Evolutionary conservation across 31 red algal genomes (phyloP).

Genomic region (Asparagopsis taxiformis): DNA sequence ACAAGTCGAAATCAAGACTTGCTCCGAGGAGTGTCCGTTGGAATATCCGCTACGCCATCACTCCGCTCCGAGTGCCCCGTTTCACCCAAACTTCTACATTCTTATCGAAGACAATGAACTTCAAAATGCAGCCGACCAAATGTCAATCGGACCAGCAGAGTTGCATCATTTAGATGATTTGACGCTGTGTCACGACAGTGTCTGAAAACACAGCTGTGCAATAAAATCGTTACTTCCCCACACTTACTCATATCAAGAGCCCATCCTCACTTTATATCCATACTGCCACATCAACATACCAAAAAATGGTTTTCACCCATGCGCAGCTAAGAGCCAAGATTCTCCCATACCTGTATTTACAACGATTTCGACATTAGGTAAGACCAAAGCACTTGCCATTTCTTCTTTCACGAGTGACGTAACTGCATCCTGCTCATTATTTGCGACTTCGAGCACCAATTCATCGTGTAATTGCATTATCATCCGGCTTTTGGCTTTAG

Average conservation of each 20-base stretch:
- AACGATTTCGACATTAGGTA: slow-evolving; percentile 23
- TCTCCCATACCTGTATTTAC: slow-evolving; percentile 45
- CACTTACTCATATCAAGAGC: background rate
- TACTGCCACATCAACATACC: background rate
- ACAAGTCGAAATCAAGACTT: no score
- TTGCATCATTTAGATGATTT: background rate
- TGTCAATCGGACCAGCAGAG: background rate
- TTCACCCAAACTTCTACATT: no score
- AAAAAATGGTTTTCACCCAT: background rate
- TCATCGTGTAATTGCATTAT: slow-evolving; percentile 77
- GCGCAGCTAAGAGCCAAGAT: slow-evolving; percentile 17
- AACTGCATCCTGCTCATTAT: slow-evolving; percentile 24
- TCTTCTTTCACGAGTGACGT: slow-evolving; percentile 30
- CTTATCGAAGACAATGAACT: no score
- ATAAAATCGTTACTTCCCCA: background rate
- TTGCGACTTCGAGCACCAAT: slow-evolving; percentile 62
- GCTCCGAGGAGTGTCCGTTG: no score
- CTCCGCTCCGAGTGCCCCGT: no score
- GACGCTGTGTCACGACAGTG: background rate
- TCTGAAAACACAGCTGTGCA: background rate
- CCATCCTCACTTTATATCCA: background rate
- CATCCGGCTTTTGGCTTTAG: background rate
- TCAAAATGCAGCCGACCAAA: no score
- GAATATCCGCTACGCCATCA: no score
- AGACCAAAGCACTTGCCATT: slow-evolving; percentile 30